phyloP scores from a whole-genome alignment of 352 stramenopile species.

The Globisporangium radiosum region DNA sequence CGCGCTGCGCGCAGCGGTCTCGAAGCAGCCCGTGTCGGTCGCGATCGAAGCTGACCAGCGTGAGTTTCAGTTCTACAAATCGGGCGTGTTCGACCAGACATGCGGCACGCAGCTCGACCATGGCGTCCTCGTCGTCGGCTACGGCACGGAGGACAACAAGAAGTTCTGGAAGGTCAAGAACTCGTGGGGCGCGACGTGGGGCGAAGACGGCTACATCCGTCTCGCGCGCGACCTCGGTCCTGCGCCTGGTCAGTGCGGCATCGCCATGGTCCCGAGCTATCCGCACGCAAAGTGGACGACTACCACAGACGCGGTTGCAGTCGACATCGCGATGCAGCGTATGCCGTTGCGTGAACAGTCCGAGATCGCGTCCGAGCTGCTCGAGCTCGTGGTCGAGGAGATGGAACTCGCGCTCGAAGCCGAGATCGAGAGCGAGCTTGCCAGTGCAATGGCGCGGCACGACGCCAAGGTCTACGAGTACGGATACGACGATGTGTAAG shows the following conservation, averaged over 20 bases:
- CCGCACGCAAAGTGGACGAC: conserved; percentile 13
- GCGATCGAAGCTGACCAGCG: conserved; percentile 91
- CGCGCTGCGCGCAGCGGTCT: conserved; percentile 78
- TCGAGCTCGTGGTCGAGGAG: conserved; percentile 2
- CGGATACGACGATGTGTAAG: not conserved
- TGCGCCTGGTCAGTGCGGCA: conserved; percentile 17
- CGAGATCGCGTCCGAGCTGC: not conserved
- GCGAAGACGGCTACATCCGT: conserved; percentile 91
- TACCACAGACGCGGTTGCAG: not conserved
- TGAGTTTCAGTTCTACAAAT: conserved; percentile 96
- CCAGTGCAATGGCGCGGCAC: not conserved
- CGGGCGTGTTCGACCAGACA: conserved; percentile 82
- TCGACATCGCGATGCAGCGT: not conserved
- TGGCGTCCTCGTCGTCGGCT: conserved; percentile 94
- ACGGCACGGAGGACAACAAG: conserved; percentile 87
- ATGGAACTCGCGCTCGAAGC: conserved; percentile 4
- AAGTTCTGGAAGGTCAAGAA: conserved; percentile 88
- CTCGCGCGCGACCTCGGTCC: conserved; percentile 62
- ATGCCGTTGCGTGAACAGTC: too few relatives aligned
- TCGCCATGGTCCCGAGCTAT: conserved; percentile 25
- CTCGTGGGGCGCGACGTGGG: conserved; percentile 95
- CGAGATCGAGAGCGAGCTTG: not conserved
- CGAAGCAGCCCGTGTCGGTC: conserved; percentile 91
- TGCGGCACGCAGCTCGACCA: conserved; percentile 91
- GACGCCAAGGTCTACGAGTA: conserved; percentile 14